phyloP scores from a whole-genome alignment of 805 yeast species.

The Ogataea naganishii region DNA sequence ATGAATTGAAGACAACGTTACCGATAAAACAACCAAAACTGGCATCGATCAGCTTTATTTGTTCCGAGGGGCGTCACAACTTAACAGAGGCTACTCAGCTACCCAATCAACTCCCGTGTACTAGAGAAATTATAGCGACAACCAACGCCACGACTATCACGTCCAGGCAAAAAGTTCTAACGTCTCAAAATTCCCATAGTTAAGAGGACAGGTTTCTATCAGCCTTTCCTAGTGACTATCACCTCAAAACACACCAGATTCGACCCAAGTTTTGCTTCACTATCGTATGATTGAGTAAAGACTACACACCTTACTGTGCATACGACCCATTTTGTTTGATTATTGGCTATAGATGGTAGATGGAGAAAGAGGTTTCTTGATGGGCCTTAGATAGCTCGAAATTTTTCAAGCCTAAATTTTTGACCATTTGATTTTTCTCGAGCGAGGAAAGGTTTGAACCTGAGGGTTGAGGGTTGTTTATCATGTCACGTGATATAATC shows the following conservation, averaged over 20 bases:
- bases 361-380: no score
- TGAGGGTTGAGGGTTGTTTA: neutral
- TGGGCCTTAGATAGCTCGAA: neutral
- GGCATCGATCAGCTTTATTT: conserved; percentile 38
- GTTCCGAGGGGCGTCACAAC: no score
- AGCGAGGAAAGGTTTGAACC: conserved; percentile 4
- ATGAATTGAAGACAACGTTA: conserved; percentile 14
- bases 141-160: no score
- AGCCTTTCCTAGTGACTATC: neutral
- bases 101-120: no score
- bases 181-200: conserved; percentile 1
- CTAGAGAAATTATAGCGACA: no score
- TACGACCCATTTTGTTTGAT: conserved; percentile 93
- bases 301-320: conserved; percentile 93
- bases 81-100: no score
- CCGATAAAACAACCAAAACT: conserved; percentile 32
- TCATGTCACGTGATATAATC: neutral
- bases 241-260: conserved; percentile 16
- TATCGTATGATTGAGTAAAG: conserved; percentile 7
- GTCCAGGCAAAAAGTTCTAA: no score
- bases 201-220: conserved; percentile 1
- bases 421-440: neutral
- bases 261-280: conserved; percentile 24
- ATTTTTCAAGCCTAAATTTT: conserved; percentile 15
- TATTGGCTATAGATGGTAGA: conserved; percentile 16